Evolutionary conservation across 2,329 filamentous ascomycete species (phyloP), one percentile per base, ranked within the genome.

Genomic region (Claviceps pazoutovae): DNA sequence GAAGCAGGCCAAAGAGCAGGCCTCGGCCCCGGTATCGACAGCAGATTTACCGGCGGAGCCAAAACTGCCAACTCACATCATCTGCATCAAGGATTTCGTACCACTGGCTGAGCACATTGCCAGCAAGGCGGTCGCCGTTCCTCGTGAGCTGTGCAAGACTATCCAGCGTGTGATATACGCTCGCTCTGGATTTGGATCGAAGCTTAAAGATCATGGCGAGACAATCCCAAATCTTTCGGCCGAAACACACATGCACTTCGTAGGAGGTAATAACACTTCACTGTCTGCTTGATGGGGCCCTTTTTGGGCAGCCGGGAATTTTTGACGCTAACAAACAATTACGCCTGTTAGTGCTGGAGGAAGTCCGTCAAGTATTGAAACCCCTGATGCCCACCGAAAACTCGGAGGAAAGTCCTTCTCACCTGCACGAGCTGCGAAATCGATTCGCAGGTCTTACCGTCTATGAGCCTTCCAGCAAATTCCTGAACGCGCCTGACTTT

Each of bases 61-160:
- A 26, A 8, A 30, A 5, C 41, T 37, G 16, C 51, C 59, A 23
- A 65, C 63, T 37, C 64, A 69, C 48, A 61, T 64, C 19, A 62
- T 72, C 26, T 58, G 62, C 26, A 60, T 68, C 55, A 64, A 64
- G 30, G 66, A 71, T 45, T 71, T 71, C 43, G 53, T 68, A 0
- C 58, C 59, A 0, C 55, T 74, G 6, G 70, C 69, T 19, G 57
- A 69, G 39, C 21, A 48, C 36, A 41, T 50, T 50, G 26, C 49
- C 43, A 19, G n/a, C 17, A 14, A 45, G 30, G 19, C 56, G 4
- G 45, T 65, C 1, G 45, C 58, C 1, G 59, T 71, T 0, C 66
- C 69, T 0, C 17, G 21, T 0, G 55, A 58, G 5, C 60, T 73
- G 34, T 50, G 54, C 1, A 50, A 50, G 4, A 65, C 67, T 0